Evolutionary conservation across 2,329 filamentous ascomycete species (phyloP), one percentile per base, ranked within the genome.

Genomic region (Aurifilum marmelostoma): DNA sequence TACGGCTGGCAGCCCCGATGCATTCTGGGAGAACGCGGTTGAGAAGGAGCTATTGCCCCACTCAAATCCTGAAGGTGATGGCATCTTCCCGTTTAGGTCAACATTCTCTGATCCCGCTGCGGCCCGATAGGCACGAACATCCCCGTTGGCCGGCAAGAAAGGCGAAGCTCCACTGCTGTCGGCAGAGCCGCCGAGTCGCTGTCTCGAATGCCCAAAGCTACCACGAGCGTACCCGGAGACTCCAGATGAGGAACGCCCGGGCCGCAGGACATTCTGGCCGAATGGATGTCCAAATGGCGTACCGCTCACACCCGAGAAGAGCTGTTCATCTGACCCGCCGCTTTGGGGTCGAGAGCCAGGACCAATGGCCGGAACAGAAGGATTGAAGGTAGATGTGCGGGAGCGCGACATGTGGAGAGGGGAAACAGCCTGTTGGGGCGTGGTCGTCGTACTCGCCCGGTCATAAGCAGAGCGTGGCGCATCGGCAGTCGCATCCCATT

Each of bases 1-100:
- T 41, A 79, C 76, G 2, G 73, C 73, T 8, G 78, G 77, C 39
- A 79, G 69, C 63, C 75, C 77, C 18, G 77, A 78, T 12, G 69
- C 69, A 24, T 67, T 70, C 16, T 69, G 69, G 11, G 73, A 71
- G 34, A 76, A 76, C n/a, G 75, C 75, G 66, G 75, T 72, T 24
- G 73, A 75, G 16, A 74, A 75, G 24, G 76, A 76, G 27, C 75
- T 62, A 27, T 63, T 54, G 50, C 65, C 50, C 58, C 43, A 27
- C 29, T 50, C 63, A 24, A 71, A 68, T 8, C 61, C 41, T 29
- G 69, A 65, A 27, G 69, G 65, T n/a, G 69, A 67, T 29, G 65
- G 64, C 27, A 68, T 71, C 37, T 71, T 58, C 7, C 58, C 37
- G 41, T 24, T 37, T 8, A 61, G 54, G 9, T 41, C 64, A 11